Evolutionary conservation across 768 basidiomycete genomes (phyloP).

Genomic region (Lentinula edodes): DNA sequence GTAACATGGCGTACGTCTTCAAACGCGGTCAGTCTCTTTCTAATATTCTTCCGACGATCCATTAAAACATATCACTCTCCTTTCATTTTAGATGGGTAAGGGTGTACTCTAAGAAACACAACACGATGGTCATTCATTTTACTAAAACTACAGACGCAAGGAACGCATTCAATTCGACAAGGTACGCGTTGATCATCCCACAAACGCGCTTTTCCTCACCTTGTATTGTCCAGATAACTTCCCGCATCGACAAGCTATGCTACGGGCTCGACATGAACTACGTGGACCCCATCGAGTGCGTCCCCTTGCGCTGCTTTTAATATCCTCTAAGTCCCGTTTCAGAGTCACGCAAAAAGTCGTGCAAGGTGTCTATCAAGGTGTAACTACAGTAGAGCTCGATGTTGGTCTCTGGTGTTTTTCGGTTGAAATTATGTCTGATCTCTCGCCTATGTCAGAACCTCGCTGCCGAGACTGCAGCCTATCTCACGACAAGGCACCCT

Average conservation of each 20-base stretch:
- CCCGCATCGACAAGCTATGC: conserved; percentile 84
- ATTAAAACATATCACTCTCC: not conserved
- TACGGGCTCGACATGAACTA: conserved; percentile 93
- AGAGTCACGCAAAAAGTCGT: conserved; percentile 93
- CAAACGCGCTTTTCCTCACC: conserved; percentile 14
- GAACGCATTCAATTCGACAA: conserved; percentile 94
- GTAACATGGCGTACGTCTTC: conserved; percentile 21
- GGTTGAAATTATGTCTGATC: not conserved
- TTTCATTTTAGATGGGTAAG: conserved; percentile 9
- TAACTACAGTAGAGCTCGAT: conserved; percentile 80
- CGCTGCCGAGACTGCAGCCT: conserved; percentile 95
- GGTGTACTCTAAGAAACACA: conserved; percentile 21
- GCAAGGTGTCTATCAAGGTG: conserved; percentile 88
- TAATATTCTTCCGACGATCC: not conserved
- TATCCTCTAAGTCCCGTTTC: conserved; percentile 5
- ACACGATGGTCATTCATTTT: conserved; percentile 7
- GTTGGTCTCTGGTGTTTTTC: not conserved
- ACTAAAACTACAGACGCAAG: conserved; percentile 52
- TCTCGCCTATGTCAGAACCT: conserved; percentile 59
- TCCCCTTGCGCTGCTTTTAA: conserved; percentile 2
- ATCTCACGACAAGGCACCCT: conserved; percentile 93
- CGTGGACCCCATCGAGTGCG: conserved; percentile 90
- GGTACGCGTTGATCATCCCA: conserved; percentile 33
- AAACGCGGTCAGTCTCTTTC: conserved; percentile 24
- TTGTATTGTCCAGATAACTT: conserved; percentile 58